Percentiles rank a stretch among this genome's conserved stretches.
Evolutionary conservation across 2,329 filamentous ascomycete species (phyloP).

Genomic region (Rhynchosporium graminicola): DNA sequence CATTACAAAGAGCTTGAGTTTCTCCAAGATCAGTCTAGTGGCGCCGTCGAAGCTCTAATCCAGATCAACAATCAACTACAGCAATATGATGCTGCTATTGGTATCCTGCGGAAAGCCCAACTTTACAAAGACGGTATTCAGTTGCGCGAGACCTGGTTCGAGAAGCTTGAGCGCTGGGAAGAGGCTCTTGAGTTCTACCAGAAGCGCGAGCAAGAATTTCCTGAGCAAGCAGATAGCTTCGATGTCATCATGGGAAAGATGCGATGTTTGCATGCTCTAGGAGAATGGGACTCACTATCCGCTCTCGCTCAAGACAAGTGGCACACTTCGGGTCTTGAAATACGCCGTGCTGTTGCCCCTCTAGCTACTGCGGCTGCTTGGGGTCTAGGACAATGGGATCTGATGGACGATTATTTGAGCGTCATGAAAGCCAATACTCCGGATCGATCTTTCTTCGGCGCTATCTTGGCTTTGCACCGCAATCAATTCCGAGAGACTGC

Average conservation of each 20-base stretch:
- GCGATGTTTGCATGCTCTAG: slow-evolving; percentile 94
- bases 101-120: slow-evolving; percentile 94
- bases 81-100: slow-evolving; percentile 97
- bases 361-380: slow-evolving; percentile 94
- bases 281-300: slow-evolving; percentile 94
- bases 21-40: slow-evolving; percentile 93
- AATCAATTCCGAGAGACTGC: slow-evolving; percentile 93
- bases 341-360: slow-evolving; percentile 87
- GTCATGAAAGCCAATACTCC: slow-evolving; percentile 94
- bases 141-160: slow-evolving; percentile 97
- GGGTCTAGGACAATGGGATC: slow-evolving; percentile 95
- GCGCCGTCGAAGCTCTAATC: slow-evolving; percentile 94
- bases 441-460: slow-evolving; percentile 95
- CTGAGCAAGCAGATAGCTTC: slow-evolving; percentile 81
- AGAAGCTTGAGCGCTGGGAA: slow-evolving; percentile 97
- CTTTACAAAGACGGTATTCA: slow-evolving; percentile 91
- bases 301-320: slow-evolving; percentile 89
- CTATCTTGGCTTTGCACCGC: slow-evolving; percentile 89
- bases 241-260: slow-evolving; percentile 99
- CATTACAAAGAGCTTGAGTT: slow-evolving; percentile 99
- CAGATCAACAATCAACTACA: slow-evolving; percentile 99
- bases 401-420: slow-evolving; percentile 95
- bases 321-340: slow-evolving; percentile 83
- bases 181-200: slow-evolving; percentile 93
- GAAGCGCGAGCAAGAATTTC: slow-evolving; percentile 73